Base-by-base conservation (phyloP, 1,284 basidiomycete species). In the Ustilago esculenta region DNA sequence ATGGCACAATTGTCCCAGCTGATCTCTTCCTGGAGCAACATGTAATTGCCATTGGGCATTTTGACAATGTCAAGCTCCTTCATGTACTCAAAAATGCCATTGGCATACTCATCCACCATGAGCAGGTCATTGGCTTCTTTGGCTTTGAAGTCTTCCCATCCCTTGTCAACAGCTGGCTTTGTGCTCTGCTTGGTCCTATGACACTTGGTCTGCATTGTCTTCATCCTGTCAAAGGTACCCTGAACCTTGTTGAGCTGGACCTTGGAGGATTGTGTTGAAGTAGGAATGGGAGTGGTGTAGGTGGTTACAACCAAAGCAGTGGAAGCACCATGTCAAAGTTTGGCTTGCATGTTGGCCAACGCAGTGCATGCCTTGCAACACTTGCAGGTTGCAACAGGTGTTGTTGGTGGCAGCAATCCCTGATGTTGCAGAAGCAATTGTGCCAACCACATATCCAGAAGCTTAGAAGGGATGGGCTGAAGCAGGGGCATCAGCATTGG, bases 61-160 rank as follows among this genome's bases (percentile, higher is more conserved):
- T 76, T 74, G 60, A 73, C 72, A 64, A 87, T 86, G 83, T 88
- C 87, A 55, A 87, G 82, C 67, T 88, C 84, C 81, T 91, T 90
- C 84, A 98, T 88, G 85, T 98, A 98, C 47, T 90, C 85, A 84
- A 96, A 96, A 58, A 98, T 95, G 66, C 98, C 96, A 23, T 86
- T 85, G 50, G 96, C 94, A 80, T 98, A 98, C 84, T 98, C 93
- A 84, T 89, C 91, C 61, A 96, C 94, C 94, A 98, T 98, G 60
- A 92, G 84, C 14, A 94, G 94, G 82, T 98, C 95, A 55, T 94
- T 92, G n/a, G 84, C 87, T 79, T 98, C 95, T 54, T 94, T 94
- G 4, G 88, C 90, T 76, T 98, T 95, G 17, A 98, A 86, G 80
- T 98, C 94, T 29, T 90, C 90, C 93, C 86, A 87, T 0, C 85